Conservation (phyloP, 768 basidiomycete species). For the Tylopilus cervinicoccineus region DNA sequence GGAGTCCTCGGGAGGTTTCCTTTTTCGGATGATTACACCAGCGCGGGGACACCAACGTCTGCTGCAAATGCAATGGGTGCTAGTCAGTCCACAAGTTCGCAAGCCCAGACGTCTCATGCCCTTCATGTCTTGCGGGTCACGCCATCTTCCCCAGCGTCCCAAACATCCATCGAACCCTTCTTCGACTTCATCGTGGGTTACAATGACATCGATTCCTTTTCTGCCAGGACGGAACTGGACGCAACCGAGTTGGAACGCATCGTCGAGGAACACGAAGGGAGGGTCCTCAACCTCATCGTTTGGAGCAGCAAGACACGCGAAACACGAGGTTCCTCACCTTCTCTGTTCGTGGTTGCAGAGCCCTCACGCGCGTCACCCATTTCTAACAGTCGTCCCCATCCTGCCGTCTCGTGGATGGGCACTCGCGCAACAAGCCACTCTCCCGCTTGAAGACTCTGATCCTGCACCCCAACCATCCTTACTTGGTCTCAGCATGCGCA, state of each 20-base stretch:
- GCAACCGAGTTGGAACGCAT: constrained; percentile 71
- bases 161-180: constrained; percentile 83
- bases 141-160: constrained; percentile 82
- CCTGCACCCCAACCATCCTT: constrained; percentile 70
- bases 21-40: constrained; percentile 1
- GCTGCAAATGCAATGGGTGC: constrained; percentile 59
- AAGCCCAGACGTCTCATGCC: constrained; percentile 40
- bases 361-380: neutral
- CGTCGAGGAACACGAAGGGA: constrained; percentile 78
- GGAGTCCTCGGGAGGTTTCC: constrained; percentile 3
- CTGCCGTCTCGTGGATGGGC: constrained; percentile 86
- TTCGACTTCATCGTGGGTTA: constrained; percentile 97
- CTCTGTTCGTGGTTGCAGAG: neutral
- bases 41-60: neutral
- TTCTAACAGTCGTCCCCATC: constrained; percentile 68
- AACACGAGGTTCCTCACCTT: constrained; percentile 53
- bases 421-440: constrained; percentile 36
- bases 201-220: constrained; percentile 56
- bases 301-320: constrained; percentile 80
- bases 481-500: constrained; percentile 89
- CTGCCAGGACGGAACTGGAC: constrained; percentile 52
- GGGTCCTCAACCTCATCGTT: constrained; percentile 63
- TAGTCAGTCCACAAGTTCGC: constrained; percentile 58
- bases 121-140: constrained; percentile 90
- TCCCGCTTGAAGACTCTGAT: constrained; percentile 38